Conservation (phyloP, 2,329 filamentous ascomycete genomes). For the Alternaria sp. region DNA sequence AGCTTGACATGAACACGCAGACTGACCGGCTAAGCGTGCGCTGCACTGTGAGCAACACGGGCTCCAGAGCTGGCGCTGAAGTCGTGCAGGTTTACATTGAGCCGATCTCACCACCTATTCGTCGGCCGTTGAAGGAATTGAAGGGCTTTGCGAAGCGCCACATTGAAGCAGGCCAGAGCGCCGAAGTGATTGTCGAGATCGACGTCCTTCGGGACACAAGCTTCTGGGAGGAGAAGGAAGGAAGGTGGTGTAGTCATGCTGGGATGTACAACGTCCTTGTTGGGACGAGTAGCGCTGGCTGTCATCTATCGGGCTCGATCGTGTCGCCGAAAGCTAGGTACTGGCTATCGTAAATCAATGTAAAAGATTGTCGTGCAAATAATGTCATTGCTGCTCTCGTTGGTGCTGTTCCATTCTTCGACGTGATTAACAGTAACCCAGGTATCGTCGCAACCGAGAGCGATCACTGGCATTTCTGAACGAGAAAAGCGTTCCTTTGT, state of each 20-base stretch:
- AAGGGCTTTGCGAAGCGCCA: neutral
- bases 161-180: neutral
- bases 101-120: neutral
- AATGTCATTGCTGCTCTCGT: no score
- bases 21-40: constrained; percentile 50
- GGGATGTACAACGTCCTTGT: neutral
- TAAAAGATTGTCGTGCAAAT: neutral
- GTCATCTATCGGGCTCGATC: neutral
- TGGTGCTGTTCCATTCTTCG: no score
- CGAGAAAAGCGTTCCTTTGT: no score
- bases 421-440: no score
- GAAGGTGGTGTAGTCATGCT: neutral
- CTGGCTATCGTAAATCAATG: neutral
- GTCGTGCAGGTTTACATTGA: constrained; percentile 64
- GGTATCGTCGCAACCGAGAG: no score
- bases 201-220: neutral
- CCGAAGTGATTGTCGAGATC: neutral
- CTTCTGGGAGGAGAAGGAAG: neutral
- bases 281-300: neutral
- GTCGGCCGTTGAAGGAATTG: neutral
- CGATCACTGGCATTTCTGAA: no score
- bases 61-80: constrained; percentile 59
- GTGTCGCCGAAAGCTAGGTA: neutral
- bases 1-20: constrained; percentile 54
- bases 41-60: constrained; percentile 67